phyloP scores from a whole-genome alignment of 1,284 basidiomycete species.

The Puccinia hordei region DNA sequence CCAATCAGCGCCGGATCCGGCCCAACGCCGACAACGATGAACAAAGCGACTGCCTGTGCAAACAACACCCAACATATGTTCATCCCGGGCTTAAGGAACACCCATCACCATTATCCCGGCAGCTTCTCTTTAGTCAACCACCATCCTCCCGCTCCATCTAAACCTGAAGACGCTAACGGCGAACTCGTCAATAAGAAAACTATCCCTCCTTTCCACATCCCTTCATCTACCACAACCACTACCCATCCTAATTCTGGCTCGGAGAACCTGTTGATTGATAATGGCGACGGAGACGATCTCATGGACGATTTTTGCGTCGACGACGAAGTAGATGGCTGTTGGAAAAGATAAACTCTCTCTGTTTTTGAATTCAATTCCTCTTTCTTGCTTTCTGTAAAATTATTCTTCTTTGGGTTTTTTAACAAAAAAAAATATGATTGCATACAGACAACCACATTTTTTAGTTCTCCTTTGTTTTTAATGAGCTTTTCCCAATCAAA shows the following conservation, averaged over 20 bases:
- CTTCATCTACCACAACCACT: neutral
- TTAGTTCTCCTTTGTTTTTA: too few species aligned
- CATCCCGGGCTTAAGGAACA: neutral
- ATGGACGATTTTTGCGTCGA: conserved; percentile 20
- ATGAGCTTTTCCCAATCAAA: too few species aligned
- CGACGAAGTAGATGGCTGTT: conserved; percentile 15
- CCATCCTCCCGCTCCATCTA: neutral
- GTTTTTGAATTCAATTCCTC: neutral
- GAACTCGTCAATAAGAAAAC: too few species aligned
- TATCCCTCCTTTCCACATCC: neutral
- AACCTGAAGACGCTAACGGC: too few species aligned
- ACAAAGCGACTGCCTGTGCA: neutral
- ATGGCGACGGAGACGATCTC: neutral
- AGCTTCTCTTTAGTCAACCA: neutral
- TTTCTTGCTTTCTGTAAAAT: neutral
- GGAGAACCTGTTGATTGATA: neutral
- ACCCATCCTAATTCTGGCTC: neutral
- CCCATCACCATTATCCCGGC: neutral
- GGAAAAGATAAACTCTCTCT: conserved; percentile 22
- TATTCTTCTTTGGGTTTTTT: neutral
- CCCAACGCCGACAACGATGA: neutral
- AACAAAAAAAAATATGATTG: too few species aligned
- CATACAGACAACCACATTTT: too few species aligned
- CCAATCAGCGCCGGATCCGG: neutral
- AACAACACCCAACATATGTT: neutral